Evolutionary conservation across 1,284 basidiomycete genomes (phyloP), one percentile per base, ranked within the genome.

Genomic region (Coniophora puteana): DNA sequence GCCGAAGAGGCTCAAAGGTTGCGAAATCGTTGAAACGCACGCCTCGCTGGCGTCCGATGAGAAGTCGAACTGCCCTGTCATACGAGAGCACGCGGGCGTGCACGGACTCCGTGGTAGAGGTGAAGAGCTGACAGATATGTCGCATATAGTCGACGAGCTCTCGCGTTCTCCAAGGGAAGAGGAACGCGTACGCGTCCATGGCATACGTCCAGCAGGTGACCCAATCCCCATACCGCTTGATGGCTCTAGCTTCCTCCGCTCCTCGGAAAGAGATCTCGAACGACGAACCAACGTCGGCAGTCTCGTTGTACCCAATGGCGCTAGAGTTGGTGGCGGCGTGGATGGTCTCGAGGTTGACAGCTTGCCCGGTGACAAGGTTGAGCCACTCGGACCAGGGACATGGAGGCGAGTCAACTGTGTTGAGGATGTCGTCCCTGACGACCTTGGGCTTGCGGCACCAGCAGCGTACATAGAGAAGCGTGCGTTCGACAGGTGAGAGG

Each of bases 141-240:
- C 46, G 24, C 0, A 43, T 33, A 26, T 67, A 68, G 0, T 16
- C 18, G 0, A 25, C 7, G 17, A 66, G 54, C 37, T 67, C 57
- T 1, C 40, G 12, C 0, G 5, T 4, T 6, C 57, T 50, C 26
- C 63, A 53, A 0, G 57, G 57, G 43, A 63, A 66, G 4, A 53
- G 45, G 36, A 57, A 58, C 0, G 16, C 1, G 12, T 49, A 45
- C 0, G 65, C 64, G 0, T 44, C 16, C 6, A 35, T 20, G 1
- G 46, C 41, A 2, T 29, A 21, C 2, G 40, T 32, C 52, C 54
- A 67, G 0, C 58, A 57, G 1, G 47, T 40, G n/a, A 44, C 34
- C 65, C 67, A 68, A 1, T 65, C 51, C 1, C 48, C 47, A 7
- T 45, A 42, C 1, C 45, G 51, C 13, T 26, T 21, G 22, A 66